A percentile compares a stretch with the other conserved stretches of the same genome.
phyloP scores from a whole-genome alignment of 2,329 filamentous ascomycete species.

The Furcasterigmium sp. region DNA sequence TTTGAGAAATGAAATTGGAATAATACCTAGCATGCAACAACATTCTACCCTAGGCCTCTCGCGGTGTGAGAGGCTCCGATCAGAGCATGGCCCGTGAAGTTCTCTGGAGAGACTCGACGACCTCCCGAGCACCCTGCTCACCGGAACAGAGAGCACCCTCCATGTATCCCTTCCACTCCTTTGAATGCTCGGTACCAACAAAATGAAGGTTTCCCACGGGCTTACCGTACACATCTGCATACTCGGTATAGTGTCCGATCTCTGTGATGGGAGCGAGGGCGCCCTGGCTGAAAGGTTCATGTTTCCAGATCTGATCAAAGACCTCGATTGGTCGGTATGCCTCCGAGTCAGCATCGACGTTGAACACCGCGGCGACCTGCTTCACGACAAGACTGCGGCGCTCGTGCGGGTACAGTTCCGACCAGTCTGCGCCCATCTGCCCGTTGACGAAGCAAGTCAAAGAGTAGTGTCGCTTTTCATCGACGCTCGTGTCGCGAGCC shows the following conservation, averaged over 20 bases:
- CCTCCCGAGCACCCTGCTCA: neutral
- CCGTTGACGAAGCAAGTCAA: slow-evolving; percentile 38
- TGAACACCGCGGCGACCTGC: slow-evolving; percentile 25
- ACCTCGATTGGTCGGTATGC: slow-evolving; percentile 19
- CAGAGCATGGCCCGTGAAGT: neutral
- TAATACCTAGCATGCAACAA: too few species aligned
- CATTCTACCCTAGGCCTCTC: too few species aligned
- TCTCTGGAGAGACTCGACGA: neutral
- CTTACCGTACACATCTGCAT: slow-evolving; percentile 21
- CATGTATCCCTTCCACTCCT: slow-evolving; percentile 47
- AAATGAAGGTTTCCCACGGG: slow-evolving; percentile 38
- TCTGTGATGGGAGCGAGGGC: slow-evolving; percentile 25
- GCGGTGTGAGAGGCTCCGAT: too few species aligned
- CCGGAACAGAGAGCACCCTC: slow-evolving; percentile 42
- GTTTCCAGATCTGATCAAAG: slow-evolving; percentile 26
- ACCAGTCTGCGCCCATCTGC: slow-evolving; percentile 27
- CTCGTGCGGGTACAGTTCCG: slow-evolving; percentile 16
- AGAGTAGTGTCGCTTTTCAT: slow-evolving; percentile 19
- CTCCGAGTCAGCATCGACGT: slow-evolving; percentile 13
- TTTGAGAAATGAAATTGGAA: too few species aligned
- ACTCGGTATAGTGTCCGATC: slow-evolving; percentile 21
- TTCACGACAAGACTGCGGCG: slow-evolving; percentile 24
- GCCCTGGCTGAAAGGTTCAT: slow-evolving; percentile 25
- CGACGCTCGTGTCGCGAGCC: slow-evolving; percentile 32
- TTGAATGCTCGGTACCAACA: slow-evolving; percentile 42